phyloP scores from a whole-genome alignment of 1,284 basidiomycete genomes.

The Leccinum subfulvum region DNA sequence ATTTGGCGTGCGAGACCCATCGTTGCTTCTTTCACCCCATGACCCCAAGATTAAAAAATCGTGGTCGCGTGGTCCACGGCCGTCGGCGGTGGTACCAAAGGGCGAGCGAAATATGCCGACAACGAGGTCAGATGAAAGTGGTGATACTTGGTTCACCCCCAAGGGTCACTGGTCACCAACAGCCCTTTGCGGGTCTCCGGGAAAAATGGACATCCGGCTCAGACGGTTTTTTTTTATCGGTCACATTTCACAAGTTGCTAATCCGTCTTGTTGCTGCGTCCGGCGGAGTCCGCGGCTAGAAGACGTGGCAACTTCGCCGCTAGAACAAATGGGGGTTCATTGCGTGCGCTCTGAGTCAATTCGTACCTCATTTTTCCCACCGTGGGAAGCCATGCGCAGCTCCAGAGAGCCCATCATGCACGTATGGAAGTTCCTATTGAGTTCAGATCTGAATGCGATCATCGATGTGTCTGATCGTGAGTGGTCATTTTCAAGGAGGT shows the following conservation, averaged over 20 bases:
- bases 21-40: conserved; percentile 8
- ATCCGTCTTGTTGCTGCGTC: neutral
- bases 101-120: conserved; percentile 8
- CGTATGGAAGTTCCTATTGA: neutral
- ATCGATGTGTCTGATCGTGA: neutral
- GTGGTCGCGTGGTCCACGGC: conserved; percentile 14
- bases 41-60: conserved; percentile 24
- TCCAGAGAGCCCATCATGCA: neutral
- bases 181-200: conserved; percentile 1
- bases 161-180: neutral
- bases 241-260: conserved; percentile 2
- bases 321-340: neutral
- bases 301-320: conserved; percentile 4
- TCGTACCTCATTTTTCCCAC: neutral
- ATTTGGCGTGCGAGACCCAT: conserved; percentile 12
- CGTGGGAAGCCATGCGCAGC: neutral
- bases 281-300: conserved; percentile 12
- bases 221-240: neutral
- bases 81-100: conserved; percentile 3
- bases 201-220: conserved; percentile 1
- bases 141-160: conserved; percentile 1
- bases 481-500: neutral
- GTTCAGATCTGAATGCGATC: conserved; percentile 6
- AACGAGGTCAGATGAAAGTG: conserved; percentile 18
- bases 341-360: conserved; percentile 5